Evolutionary conservation across 2,329 filamentous ascomycete species (phyloP).

Genomic region (Penicillium sp.): DNA sequence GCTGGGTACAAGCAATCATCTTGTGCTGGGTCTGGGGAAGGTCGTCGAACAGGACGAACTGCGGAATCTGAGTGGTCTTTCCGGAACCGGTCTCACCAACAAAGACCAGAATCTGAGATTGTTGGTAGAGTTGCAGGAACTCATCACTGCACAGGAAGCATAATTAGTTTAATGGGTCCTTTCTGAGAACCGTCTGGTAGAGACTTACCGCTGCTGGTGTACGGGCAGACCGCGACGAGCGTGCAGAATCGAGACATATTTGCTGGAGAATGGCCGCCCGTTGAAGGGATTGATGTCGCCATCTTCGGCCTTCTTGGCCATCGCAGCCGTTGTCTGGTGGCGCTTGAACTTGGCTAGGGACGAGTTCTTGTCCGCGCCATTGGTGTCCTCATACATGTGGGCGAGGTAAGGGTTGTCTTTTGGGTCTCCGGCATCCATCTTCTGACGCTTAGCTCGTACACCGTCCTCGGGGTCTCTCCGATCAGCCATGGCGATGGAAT

Average conservation of each 20-base stretch:
- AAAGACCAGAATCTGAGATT: conserved; percentile 93
- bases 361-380: conserved; percentile 39
- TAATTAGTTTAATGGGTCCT: conserved; percentile 4
- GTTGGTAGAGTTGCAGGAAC: conserved; percentile 88
- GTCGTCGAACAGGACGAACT: conserved; percentile 97
- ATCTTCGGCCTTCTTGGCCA: conserved; percentile 72
- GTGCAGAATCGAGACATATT: conserved; percentile 88
- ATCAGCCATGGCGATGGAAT: conserved; percentile 49
- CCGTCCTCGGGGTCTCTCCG: conserved; percentile 51
- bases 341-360: conserved; percentile 65
- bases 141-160: conserved; percentile 59
- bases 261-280: conserved; percentile 66
- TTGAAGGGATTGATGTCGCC: conserved; percentile 82
- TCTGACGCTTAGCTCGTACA: conserved; percentile 53
- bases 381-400: conserved; percentile 63
- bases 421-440: conserved; percentile 48
- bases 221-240: conserved; percentile 81
- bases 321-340: conserved; percentile 72
- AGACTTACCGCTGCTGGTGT: conserved; percentile 73
- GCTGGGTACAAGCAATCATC: conserved; percentile 95
- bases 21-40: conserved; percentile 80
- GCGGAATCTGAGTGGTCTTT: conserved; percentile 98
- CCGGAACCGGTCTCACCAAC: conserved; percentile 98
- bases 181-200: not conserved
- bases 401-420: conserved; percentile 81